Evolutionary conservation across 768 basidiomycete species (phyloP).

Genomic region (Termitomyces sp.): DNA sequence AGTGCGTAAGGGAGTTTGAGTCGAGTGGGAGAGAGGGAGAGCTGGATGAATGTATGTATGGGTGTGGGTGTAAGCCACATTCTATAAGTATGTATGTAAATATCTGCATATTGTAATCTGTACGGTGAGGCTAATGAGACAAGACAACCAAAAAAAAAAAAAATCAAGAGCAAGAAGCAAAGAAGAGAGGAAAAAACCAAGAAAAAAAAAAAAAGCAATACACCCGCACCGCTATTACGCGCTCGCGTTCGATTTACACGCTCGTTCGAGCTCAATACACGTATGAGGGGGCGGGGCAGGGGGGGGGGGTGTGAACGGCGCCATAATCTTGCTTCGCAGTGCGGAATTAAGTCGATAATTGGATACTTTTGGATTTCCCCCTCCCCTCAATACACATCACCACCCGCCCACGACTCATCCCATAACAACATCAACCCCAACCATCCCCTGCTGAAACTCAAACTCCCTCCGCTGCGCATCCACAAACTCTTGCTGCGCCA

Average conservation of each 20-base stretch:
- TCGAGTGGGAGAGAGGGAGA: too few relatives aligned
- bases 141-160: not conserved
- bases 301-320: too few relatives aligned
- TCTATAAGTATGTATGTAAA: too few relatives aligned
- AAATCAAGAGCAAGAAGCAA: not conserved
- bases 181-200: not conserved
- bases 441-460: slow-evolving; percentile 11
- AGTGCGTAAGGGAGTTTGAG: too few relatives aligned
- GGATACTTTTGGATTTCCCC: not conserved
- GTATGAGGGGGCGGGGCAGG: too few relatives aligned
- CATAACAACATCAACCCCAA: slow-evolving; percentile 2
- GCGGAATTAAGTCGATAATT: not conserved
- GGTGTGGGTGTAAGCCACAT: too few relatives aligned
- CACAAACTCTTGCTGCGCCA: slow-evolving; percentile 19
- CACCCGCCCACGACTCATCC: not conserved
- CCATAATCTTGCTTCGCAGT: too few relatives aligned
- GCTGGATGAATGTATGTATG: too few relatives aligned
- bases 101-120: too few relatives aligned
- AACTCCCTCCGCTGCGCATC: slow-evolving; percentile 18
- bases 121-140: too few relatives aligned
- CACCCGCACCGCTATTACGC: not conserved
- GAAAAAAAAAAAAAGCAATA: not conserved
- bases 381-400: not conserved
- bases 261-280: too few relatives aligned
- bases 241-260: too few relatives aligned